Percentiles rank a stretch among this genome's conserved stretches.
These are phyloP conservation scores for Phytophthora tentaculata DNA, from an alignment of 352 stramenopile species.

Conservation along the genomic window DNA sequence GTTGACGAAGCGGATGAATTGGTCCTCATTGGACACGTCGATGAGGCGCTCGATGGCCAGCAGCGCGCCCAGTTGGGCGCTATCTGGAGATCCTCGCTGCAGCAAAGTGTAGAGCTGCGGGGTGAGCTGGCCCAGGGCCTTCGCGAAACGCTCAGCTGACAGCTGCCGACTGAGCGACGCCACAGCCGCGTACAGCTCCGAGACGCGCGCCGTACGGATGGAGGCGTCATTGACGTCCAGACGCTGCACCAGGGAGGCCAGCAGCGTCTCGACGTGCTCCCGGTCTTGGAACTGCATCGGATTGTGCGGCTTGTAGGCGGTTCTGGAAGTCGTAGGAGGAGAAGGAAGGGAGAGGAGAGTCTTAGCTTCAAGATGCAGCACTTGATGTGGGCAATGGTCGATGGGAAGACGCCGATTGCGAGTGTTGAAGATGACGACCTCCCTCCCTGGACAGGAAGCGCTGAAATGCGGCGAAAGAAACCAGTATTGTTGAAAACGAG, in stretches of 20 bases:
- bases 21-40: constrained; percentile 83
- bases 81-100: constrained; percentile 62
- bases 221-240: constrained; percentile 52
- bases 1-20: constrained; percentile 92
- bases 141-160: constrained; percentile 81
- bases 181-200: constrained; percentile 70
- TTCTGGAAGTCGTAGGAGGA: neutral
- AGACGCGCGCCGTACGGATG: constrained; percentile 46
- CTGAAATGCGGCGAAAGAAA: constrained; percentile 10
- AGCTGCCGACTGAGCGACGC: constrained; percentile 73
- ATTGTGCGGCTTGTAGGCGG: constrained; percentile 3
- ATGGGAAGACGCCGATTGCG: neutral
- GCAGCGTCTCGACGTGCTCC: constrained; percentile 68
- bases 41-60: constrained; percentile 83
- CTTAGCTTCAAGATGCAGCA: constrained; percentile 10
- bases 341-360: neutral
- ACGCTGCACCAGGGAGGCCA: constrained; percentile 68
- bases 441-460: constrained; percentile 4
- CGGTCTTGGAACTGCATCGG: constrained; percentile 51
- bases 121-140: constrained; percentile 75
- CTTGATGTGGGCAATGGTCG: neutral
- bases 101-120: constrained; percentile 78
- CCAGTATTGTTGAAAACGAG: neutral
- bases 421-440: constrained; percentile 10
- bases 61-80: constrained; percentile 76